Conservation (phyloP, 331 rosid species). For the Prunus yedoensis region DNA sequence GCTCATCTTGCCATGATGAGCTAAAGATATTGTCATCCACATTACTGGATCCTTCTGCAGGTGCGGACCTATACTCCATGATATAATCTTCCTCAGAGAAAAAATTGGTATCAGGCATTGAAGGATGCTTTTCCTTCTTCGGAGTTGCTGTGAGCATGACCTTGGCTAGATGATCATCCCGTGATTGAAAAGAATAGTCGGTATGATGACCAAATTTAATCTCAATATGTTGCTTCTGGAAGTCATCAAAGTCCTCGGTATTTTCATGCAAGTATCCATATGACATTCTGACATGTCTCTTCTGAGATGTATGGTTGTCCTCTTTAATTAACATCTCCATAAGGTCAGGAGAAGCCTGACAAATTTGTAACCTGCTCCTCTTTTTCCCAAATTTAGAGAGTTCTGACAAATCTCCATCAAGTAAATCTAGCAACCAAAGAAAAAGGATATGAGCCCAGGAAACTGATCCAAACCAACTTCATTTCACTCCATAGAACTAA, state of each 20-base stretch:
- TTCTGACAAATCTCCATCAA: slow-evolving; percentile 44
- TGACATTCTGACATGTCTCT: slow-evolving; percentile 35
- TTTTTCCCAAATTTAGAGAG: slow-evolving; percentile 14
- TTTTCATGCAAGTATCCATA: slow-evolving; percentile 25
- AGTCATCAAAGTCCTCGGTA: slow-evolving; percentile 30
- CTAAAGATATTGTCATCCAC: slow-evolving; percentile 41
- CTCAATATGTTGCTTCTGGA: slow-evolving; percentile 35
- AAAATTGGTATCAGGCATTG: slow-evolving; percentile 30
- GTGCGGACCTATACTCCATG: slow-evolving; percentile 32
- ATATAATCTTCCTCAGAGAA: slow-evolving; percentile 34
- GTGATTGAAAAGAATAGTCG: slow-evolving; percentile 38
- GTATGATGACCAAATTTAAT: slow-evolving; percentile 34
- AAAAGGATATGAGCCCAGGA: slow-evolving; percentile 14
- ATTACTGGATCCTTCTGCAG: slow-evolving; percentile 31
- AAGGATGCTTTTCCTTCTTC: slow-evolving; percentile 23
- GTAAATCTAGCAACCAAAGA: slow-evolving; percentile 34
- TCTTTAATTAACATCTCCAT: slow-evolving; percentile 43
- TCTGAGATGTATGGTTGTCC: slow-evolving; percentile 30
- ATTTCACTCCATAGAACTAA: slow-evolving; percentile 6
- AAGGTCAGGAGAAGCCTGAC: slow-evolving; percentile 44
- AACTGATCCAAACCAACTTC: slow-evolving; percentile 28
- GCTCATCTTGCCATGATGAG: slow-evolving; percentile 39
- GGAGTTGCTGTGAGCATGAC: slow-evolving; percentile 32
- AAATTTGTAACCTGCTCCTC: slow-evolving; percentile 31
- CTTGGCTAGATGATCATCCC: slow-evolving; percentile 43